Evolutionary conservation across 306 rosid genomes (phyloP).

Genomic region (Spatholobus suberectus): DNA sequence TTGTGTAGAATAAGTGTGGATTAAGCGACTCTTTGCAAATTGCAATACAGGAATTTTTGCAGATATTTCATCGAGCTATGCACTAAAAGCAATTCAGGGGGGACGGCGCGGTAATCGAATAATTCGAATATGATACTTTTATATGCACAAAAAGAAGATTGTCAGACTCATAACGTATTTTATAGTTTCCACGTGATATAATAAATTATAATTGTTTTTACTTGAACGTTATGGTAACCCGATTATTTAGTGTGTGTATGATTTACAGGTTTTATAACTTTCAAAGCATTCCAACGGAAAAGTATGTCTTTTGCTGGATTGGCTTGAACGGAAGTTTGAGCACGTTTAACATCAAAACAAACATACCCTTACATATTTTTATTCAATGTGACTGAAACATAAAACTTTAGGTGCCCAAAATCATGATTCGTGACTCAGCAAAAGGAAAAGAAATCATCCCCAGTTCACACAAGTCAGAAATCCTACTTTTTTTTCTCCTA

Average conservation of each 20-base stretch:
- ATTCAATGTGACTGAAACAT: background rate
- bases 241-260: background rate
- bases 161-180: background rate
- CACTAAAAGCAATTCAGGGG: background rate
- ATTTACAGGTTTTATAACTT: too few relatives aligned
- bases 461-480: background rate
- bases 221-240: background rate
- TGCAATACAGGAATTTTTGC: too few relatives aligned
- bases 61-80: background rate
- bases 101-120: background rate
- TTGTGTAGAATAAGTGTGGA: background rate
- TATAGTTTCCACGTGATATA: background rate
- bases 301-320: too few relatives aligned
- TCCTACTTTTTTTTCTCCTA: background rate
- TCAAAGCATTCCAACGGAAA: too few relatives aligned
- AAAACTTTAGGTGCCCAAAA: background rate
- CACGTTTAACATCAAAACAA: too few relatives aligned
- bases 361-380: background rate
- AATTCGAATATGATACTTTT: background rate
- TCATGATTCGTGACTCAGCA: slow-evolving; percentile 22
- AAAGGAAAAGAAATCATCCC: slow-evolving; percentile 15
- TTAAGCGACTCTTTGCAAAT: too few relatives aligned
- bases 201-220: background rate
- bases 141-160: background rate
- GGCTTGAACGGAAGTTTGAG: too few relatives aligned